A percentile compares a stretch with the other conserved stretches of the same genome.
Conservation (phyloP, 805 yeast genomes). For the Candida arabinofermentans region DNA sequence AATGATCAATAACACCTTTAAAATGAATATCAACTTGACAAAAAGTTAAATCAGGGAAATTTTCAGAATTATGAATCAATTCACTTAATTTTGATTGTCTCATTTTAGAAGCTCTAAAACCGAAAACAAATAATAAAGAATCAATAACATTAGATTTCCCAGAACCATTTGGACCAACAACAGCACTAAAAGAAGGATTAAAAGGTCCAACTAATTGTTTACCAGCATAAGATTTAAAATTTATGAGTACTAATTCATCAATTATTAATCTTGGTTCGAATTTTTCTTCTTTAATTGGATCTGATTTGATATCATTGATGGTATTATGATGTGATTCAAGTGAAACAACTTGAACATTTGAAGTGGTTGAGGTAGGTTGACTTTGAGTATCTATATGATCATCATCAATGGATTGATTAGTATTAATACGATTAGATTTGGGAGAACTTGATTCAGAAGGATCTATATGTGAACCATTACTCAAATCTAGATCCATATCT, state of each 20-base stretch:
- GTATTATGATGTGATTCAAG: background rate
- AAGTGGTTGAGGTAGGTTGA: background rate
- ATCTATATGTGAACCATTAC: background rate
- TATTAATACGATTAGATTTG: background rate
- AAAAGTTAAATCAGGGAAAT: constrained; percentile 56
- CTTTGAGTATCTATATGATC: background rate
- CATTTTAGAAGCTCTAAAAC: constrained; percentile 95
- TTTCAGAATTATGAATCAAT: constrained; percentile 85
- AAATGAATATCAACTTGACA: constrained; percentile 94
- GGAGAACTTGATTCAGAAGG: background rate
- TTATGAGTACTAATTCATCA: constrained; percentile 63
- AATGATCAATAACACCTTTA: constrained; percentile 61
- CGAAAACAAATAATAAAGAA: constrained; percentile 95
- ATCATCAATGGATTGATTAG: background rate
- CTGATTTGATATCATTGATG: background rate
- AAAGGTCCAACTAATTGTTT: constrained; percentile 92
- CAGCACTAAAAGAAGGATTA: constrained; percentile 89
- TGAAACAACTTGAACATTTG: background rate
- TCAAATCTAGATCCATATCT: background rate
- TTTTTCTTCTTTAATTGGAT: constrained; percentile 3
- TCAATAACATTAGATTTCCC: constrained; percentile 98
- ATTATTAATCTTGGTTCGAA: constrained; percentile 61
- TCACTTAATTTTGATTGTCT: constrained; percentile 93
- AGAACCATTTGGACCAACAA: constrained; percentile 98
- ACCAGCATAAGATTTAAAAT: constrained; percentile 96